Percentiles rank a stretch among this genome's conserved stretches.
These are phyloP conservation scores for Adansonia gregorii DNA, from an alignment of 441 rosid genomes.

Conservation along the genomic window DNA sequence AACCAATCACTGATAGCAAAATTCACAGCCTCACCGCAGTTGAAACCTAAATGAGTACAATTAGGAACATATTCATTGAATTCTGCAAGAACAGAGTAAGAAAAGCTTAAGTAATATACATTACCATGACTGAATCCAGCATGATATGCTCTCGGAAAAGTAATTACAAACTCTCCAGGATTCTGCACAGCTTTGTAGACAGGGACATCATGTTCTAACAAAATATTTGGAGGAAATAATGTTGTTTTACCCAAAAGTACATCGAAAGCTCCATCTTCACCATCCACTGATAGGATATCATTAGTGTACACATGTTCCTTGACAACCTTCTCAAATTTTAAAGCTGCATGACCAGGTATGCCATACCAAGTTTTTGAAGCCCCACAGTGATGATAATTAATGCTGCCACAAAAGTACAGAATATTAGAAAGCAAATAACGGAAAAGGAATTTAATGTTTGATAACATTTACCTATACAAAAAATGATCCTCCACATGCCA, in stretches of 20 bases:
- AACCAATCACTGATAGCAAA: conserved; percentile 98
- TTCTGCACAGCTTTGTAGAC: conserved; percentile 97
- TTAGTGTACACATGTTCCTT: conserved; percentile 74
- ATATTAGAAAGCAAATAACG: not conserved
- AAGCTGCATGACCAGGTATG: conserved; percentile 91
- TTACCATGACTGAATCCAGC: conserved; percentile 99
- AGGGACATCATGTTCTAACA: conserved; percentile 84
- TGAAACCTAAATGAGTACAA: conserved; percentile 67
- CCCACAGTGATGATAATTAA: conserved; percentile 98
- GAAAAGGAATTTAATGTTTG: not conserved
- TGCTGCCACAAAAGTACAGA: conserved; percentile 51
- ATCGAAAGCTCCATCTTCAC: conserved; percentile 98
- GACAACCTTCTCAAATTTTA: conserved; percentile 89
- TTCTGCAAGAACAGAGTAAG: conserved; percentile 8
- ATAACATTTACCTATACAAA: conserved; percentile 72
- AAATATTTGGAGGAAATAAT: conserved; percentile 84
- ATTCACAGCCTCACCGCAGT: conserved; percentile 99
- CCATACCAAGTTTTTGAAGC: conserved; percentile 99
- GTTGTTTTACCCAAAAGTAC: conserved; percentile 98
- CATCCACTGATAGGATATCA: conserved; percentile 74
- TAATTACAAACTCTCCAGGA: conserved; percentile 92
- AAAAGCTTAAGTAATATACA: conserved; percentile 9
- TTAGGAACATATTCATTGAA: conserved; percentile 10
- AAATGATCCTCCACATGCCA: conserved; percentile 99
- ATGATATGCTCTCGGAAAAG: conserved; percentile 98